A percentile compares a stretch with the other conserved stretches of the same genome.
Evolutionary conservation across 2,329 filamentous ascomycete species (phyloP).

Genomic region (Coccinonectria pachysandricola): DNA sequence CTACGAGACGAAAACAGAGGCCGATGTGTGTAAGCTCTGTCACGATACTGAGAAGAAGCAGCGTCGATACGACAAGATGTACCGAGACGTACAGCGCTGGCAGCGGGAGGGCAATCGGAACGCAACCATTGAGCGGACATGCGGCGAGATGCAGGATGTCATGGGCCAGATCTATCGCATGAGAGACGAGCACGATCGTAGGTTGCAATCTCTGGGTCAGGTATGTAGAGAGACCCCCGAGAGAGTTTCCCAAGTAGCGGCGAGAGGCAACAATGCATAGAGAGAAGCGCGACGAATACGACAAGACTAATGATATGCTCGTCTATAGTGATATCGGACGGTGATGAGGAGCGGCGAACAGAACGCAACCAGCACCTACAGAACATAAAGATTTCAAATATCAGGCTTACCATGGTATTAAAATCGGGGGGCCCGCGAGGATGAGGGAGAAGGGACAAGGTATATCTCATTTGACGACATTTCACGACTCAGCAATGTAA

Average conservation of each 20-base stretch:
- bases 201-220: constrained; percentile 25
- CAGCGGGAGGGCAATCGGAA: constrained; percentile 61
- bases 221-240: constrained; percentile 12
- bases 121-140: constrained; percentile 62
- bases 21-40: constrained; percentile 70
- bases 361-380: constrained; percentile 3
- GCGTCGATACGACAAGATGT: constrained; percentile 64
- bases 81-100: constrained; percentile 68
- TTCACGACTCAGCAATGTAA: too few relatives aligned
- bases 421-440: too few relatives aligned
- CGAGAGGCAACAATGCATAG: too few relatives aligned
- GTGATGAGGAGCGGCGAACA: constrained; percentile 9
- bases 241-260: too few relatives aligned
- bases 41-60: constrained; percentile 81
- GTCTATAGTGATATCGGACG: constrained; percentile 7
- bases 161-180: constrained; percentile 46
- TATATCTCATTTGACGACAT: too few relatives aligned
- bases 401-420: too few relatives aligned
- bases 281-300: too few relatives aligned
- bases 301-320: constrained; percentile 8
- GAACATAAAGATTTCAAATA: constrained; percentile 1
- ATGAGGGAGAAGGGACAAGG: constrained; percentile 1
- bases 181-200: constrained; percentile 27
- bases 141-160: constrained; percentile 58
- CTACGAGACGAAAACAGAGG: constrained; percentile 56